A percentile compares a stretch with the other conserved stretches of the same genome.
phyloP scores from a whole-genome alignment of 2,329 filamentous ascomycete species.

The Byssothecium circinans region DNA sequence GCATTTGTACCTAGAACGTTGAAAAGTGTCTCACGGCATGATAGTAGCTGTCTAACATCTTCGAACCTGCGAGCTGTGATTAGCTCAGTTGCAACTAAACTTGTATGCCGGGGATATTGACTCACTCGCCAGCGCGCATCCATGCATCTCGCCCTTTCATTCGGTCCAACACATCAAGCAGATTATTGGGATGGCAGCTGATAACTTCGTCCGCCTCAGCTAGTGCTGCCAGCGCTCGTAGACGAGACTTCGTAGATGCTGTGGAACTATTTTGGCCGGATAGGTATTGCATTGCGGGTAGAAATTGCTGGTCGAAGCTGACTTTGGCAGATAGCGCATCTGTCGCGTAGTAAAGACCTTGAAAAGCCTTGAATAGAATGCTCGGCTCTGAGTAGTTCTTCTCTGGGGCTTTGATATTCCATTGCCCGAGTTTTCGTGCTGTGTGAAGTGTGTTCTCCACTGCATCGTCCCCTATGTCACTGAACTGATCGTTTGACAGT shows the following conservation, averaged over 20 bases:
- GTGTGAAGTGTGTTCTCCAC: conserved; percentile 76
- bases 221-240: conserved; percentile 64
- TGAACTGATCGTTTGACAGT: conserved; percentile 66
- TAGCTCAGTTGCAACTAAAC: background rate
- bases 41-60: conserved; percentile 78
- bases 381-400: conserved; percentile 64
- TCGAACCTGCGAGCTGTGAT: conserved; percentile 61
- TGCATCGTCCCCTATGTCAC: conserved; percentile 59
- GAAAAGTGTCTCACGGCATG: conserved; percentile 79
- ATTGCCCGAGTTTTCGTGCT: conserved; percentile 81
- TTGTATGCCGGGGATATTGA: conserved; percentile 7
- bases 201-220: conserved; percentile 78
- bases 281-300: conserved; percentile 48
- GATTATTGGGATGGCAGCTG: conserved; percentile 59
- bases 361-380: conserved; percentile 77
- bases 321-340: conserved; percentile 57
- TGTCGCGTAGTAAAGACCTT: conserved; percentile 70
- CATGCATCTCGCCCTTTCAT: conserved; percentile 70
- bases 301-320: conserved; percentile 64
- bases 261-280: conserved; percentile 29
- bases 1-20: conserved; percentile 74
- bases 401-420: conserved; percentile 80
- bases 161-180: conserved; percentile 62
- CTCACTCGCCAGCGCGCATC: conserved; percentile 81
- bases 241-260: conserved; percentile 24